phyloP scores from a whole-genome alignment of 176 grass and related monocot species.

The Thinopyrum elongatum region DNA sequence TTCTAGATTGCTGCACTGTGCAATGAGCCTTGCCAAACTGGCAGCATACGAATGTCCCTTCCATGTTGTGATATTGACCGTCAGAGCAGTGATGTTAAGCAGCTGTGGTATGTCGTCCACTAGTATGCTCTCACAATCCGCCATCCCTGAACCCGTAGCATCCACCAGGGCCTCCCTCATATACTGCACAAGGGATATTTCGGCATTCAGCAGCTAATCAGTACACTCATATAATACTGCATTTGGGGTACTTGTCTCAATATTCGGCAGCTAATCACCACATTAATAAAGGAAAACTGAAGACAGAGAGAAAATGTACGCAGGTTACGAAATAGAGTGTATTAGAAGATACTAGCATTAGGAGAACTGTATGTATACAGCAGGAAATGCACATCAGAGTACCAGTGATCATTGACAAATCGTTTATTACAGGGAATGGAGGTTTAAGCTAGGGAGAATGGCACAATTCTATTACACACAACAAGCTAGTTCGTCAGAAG shows the following conservation, averaged over 20 bases:
- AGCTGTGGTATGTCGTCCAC: background rate
- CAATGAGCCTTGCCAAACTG: background rate
- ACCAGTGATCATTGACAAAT: background rate
- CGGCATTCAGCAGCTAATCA: background rate
- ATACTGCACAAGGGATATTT: background rate
- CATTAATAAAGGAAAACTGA: background rate
- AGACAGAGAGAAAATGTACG: background rate
- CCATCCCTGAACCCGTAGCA: background rate
- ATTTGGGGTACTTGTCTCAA: too few species aligned
- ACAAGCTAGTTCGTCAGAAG: background rate
- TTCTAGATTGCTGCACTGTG: slow-evolving; percentile 1
- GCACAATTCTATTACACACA: background rate
- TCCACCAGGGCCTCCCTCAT: background rate
- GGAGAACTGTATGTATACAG: background rate
- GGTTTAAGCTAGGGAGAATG: background rate
- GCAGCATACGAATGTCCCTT: slow-evolving; percentile 2
- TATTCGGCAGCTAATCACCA: background rate
- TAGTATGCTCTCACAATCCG: background rate
- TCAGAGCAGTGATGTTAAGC: background rate
- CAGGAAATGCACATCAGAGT: background rate
- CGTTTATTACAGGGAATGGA: background rate
- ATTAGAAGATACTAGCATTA: too few species aligned
- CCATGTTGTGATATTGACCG: background rate
- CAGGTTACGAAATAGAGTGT: too few species aligned
- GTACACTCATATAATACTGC: too few species aligned